Evolutionary conservation across 305 asterid species (phyloP).

Genomic region (Fraxinus xanthoxyloides): DNA sequence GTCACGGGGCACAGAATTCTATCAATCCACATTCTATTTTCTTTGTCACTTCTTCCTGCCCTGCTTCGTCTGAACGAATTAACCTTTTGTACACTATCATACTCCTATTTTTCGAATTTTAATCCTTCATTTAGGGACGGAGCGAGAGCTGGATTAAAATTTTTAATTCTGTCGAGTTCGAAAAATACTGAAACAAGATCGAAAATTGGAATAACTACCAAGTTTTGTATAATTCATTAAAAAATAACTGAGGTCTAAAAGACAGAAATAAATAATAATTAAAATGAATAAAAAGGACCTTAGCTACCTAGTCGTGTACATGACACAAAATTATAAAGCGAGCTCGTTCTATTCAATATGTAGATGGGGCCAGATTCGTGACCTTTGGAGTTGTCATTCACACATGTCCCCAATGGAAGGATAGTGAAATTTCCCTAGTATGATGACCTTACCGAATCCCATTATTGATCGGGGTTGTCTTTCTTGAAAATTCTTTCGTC

Average conservation of each 20-base stretch:
- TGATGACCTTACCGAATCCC: background rate
- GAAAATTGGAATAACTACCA: background rate
- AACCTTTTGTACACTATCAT: background rate
- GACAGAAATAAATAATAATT: too few relatives aligned
- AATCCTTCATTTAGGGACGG: background rate
- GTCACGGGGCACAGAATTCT: background rate
- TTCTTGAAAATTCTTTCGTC: background rate
- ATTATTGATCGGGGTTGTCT: background rate
- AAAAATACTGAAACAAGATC: background rate
- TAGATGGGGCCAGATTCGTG: background rate
- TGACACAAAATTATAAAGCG: background rate
- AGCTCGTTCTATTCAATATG: background rate
- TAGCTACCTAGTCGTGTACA: background rate
- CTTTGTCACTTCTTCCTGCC: constrained; percentile 19
- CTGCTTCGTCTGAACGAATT: background rate
- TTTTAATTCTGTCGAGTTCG: background rate
- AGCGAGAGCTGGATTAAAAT: background rate
- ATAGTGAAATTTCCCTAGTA: background rate
- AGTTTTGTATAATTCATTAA: background rate
- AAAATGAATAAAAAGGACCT: background rate
- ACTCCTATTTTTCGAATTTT: background rate
- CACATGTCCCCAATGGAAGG: background rate
- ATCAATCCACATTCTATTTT: background rate
- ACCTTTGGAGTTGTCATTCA: background rate
- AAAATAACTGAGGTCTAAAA: background rate